phyloP scores from a whole-genome alignment of 2,329 filamentous ascomycete species.

The Xylariaceae sp. region DNA sequence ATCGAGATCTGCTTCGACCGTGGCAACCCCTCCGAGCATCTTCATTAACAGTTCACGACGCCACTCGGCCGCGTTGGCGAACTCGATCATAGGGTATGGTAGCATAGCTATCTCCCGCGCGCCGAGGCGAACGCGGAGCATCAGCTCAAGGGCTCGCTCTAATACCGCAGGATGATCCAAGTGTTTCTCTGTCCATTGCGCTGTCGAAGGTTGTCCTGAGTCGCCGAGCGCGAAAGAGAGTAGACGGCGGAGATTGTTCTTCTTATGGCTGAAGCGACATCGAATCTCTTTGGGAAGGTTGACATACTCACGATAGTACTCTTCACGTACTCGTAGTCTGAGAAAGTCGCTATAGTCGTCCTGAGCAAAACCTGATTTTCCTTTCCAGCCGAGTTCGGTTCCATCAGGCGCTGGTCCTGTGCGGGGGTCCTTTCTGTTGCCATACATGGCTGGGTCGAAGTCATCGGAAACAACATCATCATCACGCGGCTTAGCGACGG shows the following conservation, averaged over 20 bases:
- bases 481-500: not conserved
- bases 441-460: too few relatives aligned
- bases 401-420: not conserved
- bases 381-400: not conserved
- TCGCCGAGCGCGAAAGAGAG: slow-evolving; percentile 17
- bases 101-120: slow-evolving; percentile 22
- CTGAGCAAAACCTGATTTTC: slow-evolving; percentile 5
- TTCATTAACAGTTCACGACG: slow-evolving; percentile 6
- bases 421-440: too few relatives aligned
- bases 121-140: slow-evolving; percentile 23
- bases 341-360: slow-evolving; percentile 14
- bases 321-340: slow-evolving; percentile 9
- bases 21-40: slow-evolving; percentile 12
- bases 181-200: slow-evolving; percentile 15
- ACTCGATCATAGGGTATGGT: slow-evolving; percentile 24
- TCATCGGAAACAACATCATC: not conserved
- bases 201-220: not conserved
- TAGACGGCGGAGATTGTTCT: slow-evolving; percentile 24
- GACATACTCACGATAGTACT: slow-evolving; percentile 26
- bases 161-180: slow-evolving; percentile 22
- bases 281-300: slow-evolving; percentile 12
- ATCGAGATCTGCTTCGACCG: too few relatives aligned
- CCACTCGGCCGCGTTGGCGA: slow-evolving; percentile 9
- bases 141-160: slow-evolving; percentile 27
- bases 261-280: slow-evolving; percentile 21